phyloP scores from a whole-genome alignment of 2,329 filamentous ascomycete species.

The Paraconiothyrium brasiliense region DNA sequence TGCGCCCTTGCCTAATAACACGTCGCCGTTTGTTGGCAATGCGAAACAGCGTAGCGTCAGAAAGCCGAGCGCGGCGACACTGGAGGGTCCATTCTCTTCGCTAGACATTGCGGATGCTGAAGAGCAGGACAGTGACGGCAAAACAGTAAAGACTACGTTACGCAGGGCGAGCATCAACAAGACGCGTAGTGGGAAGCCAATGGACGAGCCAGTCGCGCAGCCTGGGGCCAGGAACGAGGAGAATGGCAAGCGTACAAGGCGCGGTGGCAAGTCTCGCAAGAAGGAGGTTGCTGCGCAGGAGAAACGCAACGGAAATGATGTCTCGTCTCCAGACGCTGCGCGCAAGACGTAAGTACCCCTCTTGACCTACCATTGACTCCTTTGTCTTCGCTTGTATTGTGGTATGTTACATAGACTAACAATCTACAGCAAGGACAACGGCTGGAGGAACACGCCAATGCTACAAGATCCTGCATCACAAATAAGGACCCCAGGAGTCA shows the following conservation, averaged over 20 bases:
- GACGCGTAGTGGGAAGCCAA: constrained; percentile 52
- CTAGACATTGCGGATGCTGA: constrained; percentile 52
- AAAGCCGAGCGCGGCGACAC: constrained; percentile 50
- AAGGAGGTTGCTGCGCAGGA: constrained; percentile 57
- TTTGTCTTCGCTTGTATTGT: not conserved
- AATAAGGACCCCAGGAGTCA: constrained; percentile 47
- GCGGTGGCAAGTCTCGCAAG: constrained; percentile 56
- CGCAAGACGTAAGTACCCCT: constrained; percentile 48
- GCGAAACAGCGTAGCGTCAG: constrained; percentile 40
- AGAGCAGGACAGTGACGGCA: constrained; percentile 49
- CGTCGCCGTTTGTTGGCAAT: constrained; percentile 50
- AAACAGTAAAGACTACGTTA: constrained; percentile 31
- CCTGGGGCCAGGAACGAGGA: constrained; percentile 39
- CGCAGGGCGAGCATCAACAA: constrained; percentile 51
- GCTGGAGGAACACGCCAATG: constrained; percentile 74
- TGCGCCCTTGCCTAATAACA: constrained; percentile 46
- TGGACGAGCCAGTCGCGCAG: constrained; percentile 45
- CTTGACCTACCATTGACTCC: constrained; percentile 11
- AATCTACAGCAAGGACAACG: constrained; percentile 62
- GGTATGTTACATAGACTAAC: constrained; percentile 21
- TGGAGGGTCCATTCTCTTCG: constrained; percentile 52
- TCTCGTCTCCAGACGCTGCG: constrained; percentile 37
- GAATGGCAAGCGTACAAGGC: constrained; percentile 57
- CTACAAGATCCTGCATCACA: constrained; percentile 66
- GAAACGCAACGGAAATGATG: constrained; percentile 41